phyloP scores from a whole-genome alignment of 352 stramenopile species.

The Pythium diclinum region DNA sequence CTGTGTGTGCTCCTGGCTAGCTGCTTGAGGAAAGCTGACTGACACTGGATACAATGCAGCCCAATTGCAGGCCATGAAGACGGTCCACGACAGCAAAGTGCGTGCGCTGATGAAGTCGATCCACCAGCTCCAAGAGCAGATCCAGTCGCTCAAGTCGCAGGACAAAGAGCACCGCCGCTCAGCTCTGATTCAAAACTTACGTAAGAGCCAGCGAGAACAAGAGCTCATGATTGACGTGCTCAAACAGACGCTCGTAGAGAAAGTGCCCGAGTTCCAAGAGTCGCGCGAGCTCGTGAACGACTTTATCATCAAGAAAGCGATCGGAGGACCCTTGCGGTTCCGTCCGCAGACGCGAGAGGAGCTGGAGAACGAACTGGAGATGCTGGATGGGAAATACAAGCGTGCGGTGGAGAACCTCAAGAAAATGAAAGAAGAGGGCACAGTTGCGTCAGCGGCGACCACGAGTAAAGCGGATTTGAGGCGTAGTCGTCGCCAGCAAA shows the following conservation, averaged over 20 bases:
- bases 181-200: slow-evolving; percentile 78
- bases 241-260: slow-evolving; percentile 71
- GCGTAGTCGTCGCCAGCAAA: slow-evolving; percentile 28
- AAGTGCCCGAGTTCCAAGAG: slow-evolving; percentile 60
- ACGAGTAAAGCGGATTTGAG: background rate
- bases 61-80: slow-evolving; percentile 68
- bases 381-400: slow-evolving; percentile 73
- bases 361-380: slow-evolving; percentile 77
- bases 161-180: slow-evolving; percentile 86
- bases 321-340: slow-evolving; percentile 77
- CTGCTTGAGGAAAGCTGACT: background rate
- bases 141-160: slow-evolving; percentile 68
- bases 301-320: slow-evolving; percentile 80
- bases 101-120: slow-evolving; percentile 86
- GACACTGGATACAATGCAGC: slow-evolving; percentile 24
- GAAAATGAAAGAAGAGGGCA: slow-evolving; percentile 39
- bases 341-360: slow-evolving; percentile 84
- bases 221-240: slow-evolving; percentile 84
- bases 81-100: slow-evolving; percentile 70
- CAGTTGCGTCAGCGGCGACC: background rate
- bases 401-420: slow-evolving; percentile 59
- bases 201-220: slow-evolving; percentile 73
- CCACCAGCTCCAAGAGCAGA: slow-evolving; percentile 72
- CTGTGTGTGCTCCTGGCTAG: background rate
- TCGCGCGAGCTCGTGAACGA: slow-evolving; percentile 72